A percentile compares a stretch with the other conserved stretches of the same genome.
phyloP scores from a whole-genome alignment of 1,139 yeast genomes.

The Saccharomycopsis hybrid region DNA sequence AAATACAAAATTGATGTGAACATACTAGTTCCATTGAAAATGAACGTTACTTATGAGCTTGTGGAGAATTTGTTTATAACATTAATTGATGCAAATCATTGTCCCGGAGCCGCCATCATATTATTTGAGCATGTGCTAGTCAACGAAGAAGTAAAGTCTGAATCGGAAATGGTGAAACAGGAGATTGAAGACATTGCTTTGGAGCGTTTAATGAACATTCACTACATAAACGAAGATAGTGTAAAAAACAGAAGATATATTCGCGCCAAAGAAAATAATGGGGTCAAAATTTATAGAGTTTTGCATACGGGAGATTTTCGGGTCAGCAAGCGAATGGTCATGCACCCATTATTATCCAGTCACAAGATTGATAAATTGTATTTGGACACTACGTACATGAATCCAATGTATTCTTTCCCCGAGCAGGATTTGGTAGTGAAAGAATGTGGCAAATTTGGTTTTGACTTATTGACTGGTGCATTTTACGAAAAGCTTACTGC shows the following conservation, averaged over 20 bases:
- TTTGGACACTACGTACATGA: constrained; percentile 82
- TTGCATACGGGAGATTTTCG: constrained; percentile 94
- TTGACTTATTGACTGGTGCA: constrained; percentile 30
- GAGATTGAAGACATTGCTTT: background rate
- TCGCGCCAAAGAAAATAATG: constrained; percentile 15
- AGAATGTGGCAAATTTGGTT: constrained; percentile 49
- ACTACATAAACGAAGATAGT: background rate
- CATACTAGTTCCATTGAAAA: constrained; percentile 42
- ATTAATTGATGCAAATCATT: constrained; percentile 81
- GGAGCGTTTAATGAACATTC: background rate
- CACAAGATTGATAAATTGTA: constrained; percentile 53
- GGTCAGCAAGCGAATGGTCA: constrained; percentile 45
- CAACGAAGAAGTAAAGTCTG: background rate
- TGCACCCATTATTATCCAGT: constrained; percentile 31
- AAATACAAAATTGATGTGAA: constrained; percentile 51
- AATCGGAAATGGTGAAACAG: background rate
- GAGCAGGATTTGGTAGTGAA: constrained; percentile 63
- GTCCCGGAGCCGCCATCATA: constrained; percentile 90
- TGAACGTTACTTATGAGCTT: constrained; percentile 32
- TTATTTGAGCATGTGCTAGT: constrained; percentile 48
- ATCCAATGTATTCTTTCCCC: constrained; percentile 72
- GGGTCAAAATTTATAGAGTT: constrained; percentile 28
- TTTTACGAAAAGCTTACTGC: constrained; percentile 25
- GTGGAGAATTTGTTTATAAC: constrained; percentile 52
- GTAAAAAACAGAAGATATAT: constrained; percentile 16